Evolutionary conservation across 1,284 basidiomycete species (phyloP).

Genomic region (Malassezia restricta): DNA sequence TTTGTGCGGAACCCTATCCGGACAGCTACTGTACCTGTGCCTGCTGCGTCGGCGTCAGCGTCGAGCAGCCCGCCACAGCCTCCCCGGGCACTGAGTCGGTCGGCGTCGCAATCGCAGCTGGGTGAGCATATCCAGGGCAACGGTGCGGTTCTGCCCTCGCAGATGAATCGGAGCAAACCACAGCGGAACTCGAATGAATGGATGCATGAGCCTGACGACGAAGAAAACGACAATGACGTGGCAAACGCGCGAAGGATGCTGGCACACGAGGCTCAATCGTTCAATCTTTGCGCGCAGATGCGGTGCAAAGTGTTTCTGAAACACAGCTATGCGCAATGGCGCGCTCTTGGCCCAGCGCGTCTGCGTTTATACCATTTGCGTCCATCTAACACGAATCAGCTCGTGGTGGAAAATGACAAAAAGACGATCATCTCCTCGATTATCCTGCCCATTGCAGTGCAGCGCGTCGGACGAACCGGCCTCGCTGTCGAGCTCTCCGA

Average conservation of each 20-base stretch:
- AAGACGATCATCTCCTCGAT: slow-evolving; percentile 70
- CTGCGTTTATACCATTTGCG: slow-evolving; percentile 69
- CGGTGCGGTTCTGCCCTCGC: slow-evolving; percentile 24
- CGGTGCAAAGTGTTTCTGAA: slow-evolving; percentile 97
- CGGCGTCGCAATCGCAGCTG: slow-evolving; percentile 1
- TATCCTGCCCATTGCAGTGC: slow-evolving; percentile 85
- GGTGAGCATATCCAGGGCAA: background rate
- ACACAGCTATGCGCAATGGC: slow-evolving; percentile 92
- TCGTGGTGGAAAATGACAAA: slow-evolving; percentile 82
- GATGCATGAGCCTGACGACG: background rate
- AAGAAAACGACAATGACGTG: background rate
- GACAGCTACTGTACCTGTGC: background rate
- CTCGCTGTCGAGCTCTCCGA: slow-evolving; percentile 92
- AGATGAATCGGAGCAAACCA: slow-evolving; percentile 29
- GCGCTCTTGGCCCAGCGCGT: slow-evolving; percentile 74
- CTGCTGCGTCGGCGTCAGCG: background rate
- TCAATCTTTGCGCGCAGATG: slow-evolving; percentile 68
- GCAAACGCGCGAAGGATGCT: background rate
- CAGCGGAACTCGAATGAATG: slow-evolving; percentile 7
- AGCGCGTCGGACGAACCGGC: slow-evolving; percentile 91
- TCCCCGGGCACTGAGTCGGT: background rate
- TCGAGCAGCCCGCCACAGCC: background rate
- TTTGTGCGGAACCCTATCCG: background rate
- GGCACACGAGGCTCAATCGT: slow-evolving; percentile 10
- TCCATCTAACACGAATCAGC: slow-evolving; percentile 80